Conservation (phyloP, 441 rosid genomes). For the Breynia disticha region DNA sequence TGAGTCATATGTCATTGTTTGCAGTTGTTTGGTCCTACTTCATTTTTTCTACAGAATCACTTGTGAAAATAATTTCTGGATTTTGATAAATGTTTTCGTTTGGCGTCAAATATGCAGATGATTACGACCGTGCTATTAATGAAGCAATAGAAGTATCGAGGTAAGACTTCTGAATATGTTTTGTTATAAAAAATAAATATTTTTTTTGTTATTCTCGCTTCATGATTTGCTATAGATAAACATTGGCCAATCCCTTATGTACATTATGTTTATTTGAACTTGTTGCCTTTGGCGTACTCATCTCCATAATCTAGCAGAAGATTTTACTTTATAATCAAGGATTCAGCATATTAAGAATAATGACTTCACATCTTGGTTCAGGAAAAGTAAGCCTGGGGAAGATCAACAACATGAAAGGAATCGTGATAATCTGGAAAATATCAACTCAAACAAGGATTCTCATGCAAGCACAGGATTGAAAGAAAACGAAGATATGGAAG, state of each 20-base stretch:
- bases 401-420: conserved; percentile 13
- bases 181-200: conserved; percentile 5
- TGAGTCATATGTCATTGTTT: too few relatives aligned
- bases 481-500: conserved; percentile 17
- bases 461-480: conserved; percentile 12
- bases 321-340: background rate
- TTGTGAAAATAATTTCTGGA: background rate
- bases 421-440: conserved; percentile 14
- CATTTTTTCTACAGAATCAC: background rate
- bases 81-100: conserved; percentile 3
- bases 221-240: background rate
- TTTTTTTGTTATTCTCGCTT: conserved; percentile 3
- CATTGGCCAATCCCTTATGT: too few relatives aligned
- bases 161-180: conserved; percentile 35
- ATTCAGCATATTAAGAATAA: background rate
- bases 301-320: background rate
- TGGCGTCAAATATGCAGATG: conserved; percentile 39
- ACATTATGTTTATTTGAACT: too few relatives aligned
- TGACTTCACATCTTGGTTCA: conserved; percentile 18
- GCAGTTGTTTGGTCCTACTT: too few relatives aligned
- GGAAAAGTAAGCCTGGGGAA: conserved; percentile 23
- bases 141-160: conserved; percentile 51
- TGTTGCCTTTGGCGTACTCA: background rate
- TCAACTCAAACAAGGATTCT: conserved; percentile 14
- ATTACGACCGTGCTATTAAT: conserved; percentile 54